Evolutionary conservation across 2,329 filamentous ascomycete genomes (phyloP), one percentile per base, ranked within the genome.

Genomic region (Paecilomyces fulvus): DNA sequence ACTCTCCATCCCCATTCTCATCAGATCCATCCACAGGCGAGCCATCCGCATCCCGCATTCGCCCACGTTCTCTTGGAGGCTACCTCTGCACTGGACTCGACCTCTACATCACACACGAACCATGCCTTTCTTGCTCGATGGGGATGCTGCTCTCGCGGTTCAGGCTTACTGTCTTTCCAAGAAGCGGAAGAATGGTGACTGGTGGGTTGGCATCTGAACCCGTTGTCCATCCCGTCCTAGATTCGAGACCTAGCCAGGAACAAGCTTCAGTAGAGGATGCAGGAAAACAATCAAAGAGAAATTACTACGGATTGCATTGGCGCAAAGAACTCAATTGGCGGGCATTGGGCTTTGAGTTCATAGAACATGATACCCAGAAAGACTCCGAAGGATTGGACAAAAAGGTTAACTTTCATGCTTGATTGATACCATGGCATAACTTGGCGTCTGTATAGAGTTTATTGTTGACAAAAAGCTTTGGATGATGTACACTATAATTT

Each of bases 91-190:
- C 95, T 63, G 89, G 90, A 55, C 81, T 99, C 30, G 92, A 97
- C 72, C 83, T 99, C 56, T 97, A 96, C 75, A 80, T 95, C 59
- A 96, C 92, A 1, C 92, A 97, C 68, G 94, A 99, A 74, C 94
- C 94, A 4, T 99, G 94, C 70, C 83, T 95, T 58, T 95, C 95
- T 83, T 99, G 94, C 74, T 90, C 89, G 33, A 97, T 97, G 94
- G 94, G 90, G 1, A 88, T 97, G 64, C 80, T 97, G 21, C 92
- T 97, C 70, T 96, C 92, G 8, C 84, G 94, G 53, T 96, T 99
- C 80, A 86, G 89, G 49, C 86, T 88, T 54, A 88, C 92, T 53
- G 81, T 95, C 43, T 95, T 96, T 73, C 65, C 68, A 0, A 63
- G 68, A 3, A 49, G 56, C 0, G 84, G 83, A 60, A 83, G 89